These are phyloP conservation scores for Zygosaccharomyces lentus DNA, from an alignment of 805 yeast species.

Conservation along the genomic window DNA sequence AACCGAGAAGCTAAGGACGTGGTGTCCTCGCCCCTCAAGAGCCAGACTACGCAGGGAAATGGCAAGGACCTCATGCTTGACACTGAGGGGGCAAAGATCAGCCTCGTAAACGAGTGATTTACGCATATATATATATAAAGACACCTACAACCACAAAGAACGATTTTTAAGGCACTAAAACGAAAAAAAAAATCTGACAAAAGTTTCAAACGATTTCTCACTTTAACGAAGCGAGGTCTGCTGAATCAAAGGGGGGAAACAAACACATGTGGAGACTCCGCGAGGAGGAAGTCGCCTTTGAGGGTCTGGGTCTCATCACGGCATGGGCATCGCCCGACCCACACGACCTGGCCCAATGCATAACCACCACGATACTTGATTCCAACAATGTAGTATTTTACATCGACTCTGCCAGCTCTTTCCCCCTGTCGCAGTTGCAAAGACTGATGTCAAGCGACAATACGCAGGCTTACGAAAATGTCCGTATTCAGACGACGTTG, in stretches of 20 bases:
- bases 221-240: neutral
- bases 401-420: slow-evolving; percentile 31
- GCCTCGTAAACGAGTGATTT: slow-evolving; percentile 24
- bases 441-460: slow-evolving; percentile 17
- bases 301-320: slow-evolving; percentile 7
- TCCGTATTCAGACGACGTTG: slow-evolving; percentile 27
- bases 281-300: neutral
- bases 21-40: slow-evolving; percentile 29
- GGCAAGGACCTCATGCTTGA: slow-evolving; percentile 29
- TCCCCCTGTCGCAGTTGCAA: slow-evolving; percentile 29
- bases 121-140: neutral
- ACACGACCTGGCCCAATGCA: slow-evolving; percentile 9
- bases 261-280: neutral
- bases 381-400: slow-evolving; percentile 22
- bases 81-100: slow-evolving; percentile 31
- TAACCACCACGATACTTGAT: slow-evolving; percentile 7
- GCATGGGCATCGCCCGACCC: slow-evolving; percentile 17
- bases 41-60: slow-evolving; percentile 13
- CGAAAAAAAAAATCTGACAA: no score
- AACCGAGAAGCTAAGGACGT: slow-evolving; percentile 17
- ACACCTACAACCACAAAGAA: neutral
- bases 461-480: slow-evolving; percentile 22
- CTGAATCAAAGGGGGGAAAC: neutral
- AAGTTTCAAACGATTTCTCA: neutral
- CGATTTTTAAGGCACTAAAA: neutral